Base-by-base conservation (phyloP, 257 asterid species). In the Orobanche coerulescens region DNA sequence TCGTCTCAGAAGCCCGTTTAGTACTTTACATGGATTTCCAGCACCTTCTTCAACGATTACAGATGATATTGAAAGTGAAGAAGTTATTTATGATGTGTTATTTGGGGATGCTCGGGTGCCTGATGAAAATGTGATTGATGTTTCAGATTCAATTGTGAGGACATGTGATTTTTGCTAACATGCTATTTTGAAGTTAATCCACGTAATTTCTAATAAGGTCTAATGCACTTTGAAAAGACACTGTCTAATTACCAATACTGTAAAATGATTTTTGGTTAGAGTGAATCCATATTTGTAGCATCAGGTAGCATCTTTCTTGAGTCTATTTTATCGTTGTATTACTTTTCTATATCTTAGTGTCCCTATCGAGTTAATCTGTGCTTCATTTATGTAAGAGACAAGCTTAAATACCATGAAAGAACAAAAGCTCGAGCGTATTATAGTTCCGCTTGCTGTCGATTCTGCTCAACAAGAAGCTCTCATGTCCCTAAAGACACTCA, bases 401-500 rank as follows among this genome's bases (percentile, higher is more conserved):
- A 55, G 59, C 56, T 44, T 39, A 15, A 24, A 40, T 61, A 25
- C 60, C 23, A 36, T 51, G 16, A 67, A 54, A 58, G 76, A 74
- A 68, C 75, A 72, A 61, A 76, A 71, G 63, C 71, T 61, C 50
- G 84, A 74, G 39, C 89, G 84, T 0, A 54, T 82, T 60, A 58
- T 81, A 51, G 66, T 85, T 69, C 90, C 95, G 40, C 69, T 80
- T 52, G 58, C 78, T 58, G 92, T 76, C 58, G 98, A 91, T 88
- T 73, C 82, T 59, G 75, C 85, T 74, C 96, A 91, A 76, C 79
- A 81, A 69, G 95, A 87, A 82, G 95, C 98, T 77, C 55, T 88
- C 40, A 60, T 51, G 20, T 53, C 79, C 55, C 72, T 91, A 63
- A 85, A 83, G 83, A 82, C 86, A 74, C 85, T 91, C 79, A 79